phyloP scores from a whole-genome alignment of 768 basidiomycete species.

The Mycena maculata region DNA sequence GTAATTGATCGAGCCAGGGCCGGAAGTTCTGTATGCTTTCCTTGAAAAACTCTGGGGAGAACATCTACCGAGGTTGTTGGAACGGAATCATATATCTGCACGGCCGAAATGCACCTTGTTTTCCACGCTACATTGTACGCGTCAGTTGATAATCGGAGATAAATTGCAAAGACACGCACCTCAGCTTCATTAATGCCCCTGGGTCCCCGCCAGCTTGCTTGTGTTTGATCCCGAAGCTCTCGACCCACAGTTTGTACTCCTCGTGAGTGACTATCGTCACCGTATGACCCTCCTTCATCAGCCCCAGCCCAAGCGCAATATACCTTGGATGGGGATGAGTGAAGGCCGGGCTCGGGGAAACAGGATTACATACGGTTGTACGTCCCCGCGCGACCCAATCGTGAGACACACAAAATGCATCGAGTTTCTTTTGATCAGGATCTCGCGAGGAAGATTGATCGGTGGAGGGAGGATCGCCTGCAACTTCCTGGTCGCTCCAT shows the following conservation, averaged over 20 bases:
- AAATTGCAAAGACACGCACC: slow-evolving; percentile 34
- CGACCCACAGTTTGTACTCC: slow-evolving; percentile 66
- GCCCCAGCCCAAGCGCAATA: slow-evolving; percentile 62
- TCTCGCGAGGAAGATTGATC: slow-evolving; percentile 57
- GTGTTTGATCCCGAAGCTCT: slow-evolving; percentile 68
- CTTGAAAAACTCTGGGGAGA: slow-evolving; percentile 78
- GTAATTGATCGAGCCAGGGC: slow-evolving; percentile 72
- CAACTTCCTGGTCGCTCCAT: slow-evolving; percentile 44
- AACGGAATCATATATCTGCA: not conserved
- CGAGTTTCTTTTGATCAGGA: slow-evolving; percentile 45
- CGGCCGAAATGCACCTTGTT: slow-evolving; percentile 44
- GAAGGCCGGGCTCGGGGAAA: no score
- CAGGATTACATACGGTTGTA: no score
- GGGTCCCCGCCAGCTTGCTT: slow-evolving; percentile 77
- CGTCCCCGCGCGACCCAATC: slow-evolving; percentile 74
- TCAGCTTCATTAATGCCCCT: slow-evolving; percentile 74
- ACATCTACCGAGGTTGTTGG: slow-evolving; percentile 55
- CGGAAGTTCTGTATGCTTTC: slow-evolving; percentile 71
- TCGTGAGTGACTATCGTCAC: slow-evolving; percentile 71
- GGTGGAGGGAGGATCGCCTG: slow-evolving; percentile 55
- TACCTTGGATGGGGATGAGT: no score
- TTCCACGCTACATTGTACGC: slow-evolving; percentile 40
- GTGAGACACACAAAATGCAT: slow-evolving; percentile 73
- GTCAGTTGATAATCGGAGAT: not conserved
- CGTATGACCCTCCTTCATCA: slow-evolving; percentile 61